These are phyloP conservation scores for Spergularia azorica DNA, from an alignment of 179 eudicot genomes.

Conservation along the genomic window DNA sequence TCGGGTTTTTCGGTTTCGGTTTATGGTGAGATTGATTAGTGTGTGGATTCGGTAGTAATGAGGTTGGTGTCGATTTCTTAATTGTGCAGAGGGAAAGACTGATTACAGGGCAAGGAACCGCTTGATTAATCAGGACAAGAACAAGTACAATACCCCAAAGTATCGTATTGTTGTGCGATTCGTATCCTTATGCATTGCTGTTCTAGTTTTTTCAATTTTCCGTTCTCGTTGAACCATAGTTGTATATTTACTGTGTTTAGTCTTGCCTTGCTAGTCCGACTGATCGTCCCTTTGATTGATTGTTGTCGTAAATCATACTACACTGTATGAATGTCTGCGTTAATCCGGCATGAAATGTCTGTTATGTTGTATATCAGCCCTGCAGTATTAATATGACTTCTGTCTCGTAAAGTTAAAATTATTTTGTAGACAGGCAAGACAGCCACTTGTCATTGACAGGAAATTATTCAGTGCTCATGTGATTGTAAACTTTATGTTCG, in stretches of 20 bases:
- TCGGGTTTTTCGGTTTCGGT: neutral
- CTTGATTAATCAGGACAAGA: slow-evolving; percentile 53
- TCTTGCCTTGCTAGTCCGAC: neutral
- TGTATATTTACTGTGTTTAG: neutral
- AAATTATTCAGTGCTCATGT: too few species aligned
- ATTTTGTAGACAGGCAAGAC: too few species aligned
- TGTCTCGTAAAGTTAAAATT: too few species aligned
- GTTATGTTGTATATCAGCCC: too few species aligned
- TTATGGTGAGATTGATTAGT: too few species aligned
- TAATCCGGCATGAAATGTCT: too few species aligned
- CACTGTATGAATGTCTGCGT: too few species aligned
- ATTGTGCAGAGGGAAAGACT: slow-evolving; percentile 46
- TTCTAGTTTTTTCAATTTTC: neutral
- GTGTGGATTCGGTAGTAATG: neutral
- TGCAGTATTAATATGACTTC: too few species aligned
- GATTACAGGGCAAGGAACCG: slow-evolving; percentile 48
- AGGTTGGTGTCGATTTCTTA: neutral
- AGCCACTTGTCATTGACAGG: too few species aligned
- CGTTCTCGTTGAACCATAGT: neutral
- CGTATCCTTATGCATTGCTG: slow-evolving; percentile 31
- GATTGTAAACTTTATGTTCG: too few species aligned
- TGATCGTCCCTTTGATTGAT: neutral
- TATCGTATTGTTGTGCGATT: slow-evolving; percentile 50
- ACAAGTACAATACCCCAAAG: slow-evolving; percentile 55
- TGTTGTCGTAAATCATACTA: neutral